Evolutionary conservation across 176 grass and related monocot species (phyloP), one percentile per base, ranked within the genome.

Genomic region (Rhynchospora pubera): DNA sequence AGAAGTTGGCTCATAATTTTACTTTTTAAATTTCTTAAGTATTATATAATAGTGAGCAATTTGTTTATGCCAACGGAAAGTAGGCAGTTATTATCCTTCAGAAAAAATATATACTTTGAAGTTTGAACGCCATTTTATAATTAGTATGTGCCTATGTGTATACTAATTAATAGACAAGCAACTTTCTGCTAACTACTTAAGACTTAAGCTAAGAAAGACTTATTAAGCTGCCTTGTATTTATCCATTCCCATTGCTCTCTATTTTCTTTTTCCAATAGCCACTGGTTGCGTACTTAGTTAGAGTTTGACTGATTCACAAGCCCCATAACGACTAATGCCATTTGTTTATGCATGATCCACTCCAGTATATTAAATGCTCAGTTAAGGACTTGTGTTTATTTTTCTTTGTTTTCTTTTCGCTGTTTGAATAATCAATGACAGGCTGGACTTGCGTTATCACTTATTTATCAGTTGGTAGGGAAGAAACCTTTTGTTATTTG

Each of bases 281-380:
- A 81, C 11, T 51, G 60, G 60, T 82, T 65, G 79, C 79, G 79
- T 66, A 66, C 79, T 66, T 81, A 23, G n/a, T 81, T 51, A 7
- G 61, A 82, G 12, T 48, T 82, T 82, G 79, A 82, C 79, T 51
- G 43, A 51, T 28, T 82, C 60, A 51, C 5, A 3, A 64, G 30
- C 21, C 32, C 52, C 19, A 82, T 82, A 21, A 63, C 47, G 78
- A 80, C 78, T 47, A 44, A 51, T 82, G 9, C 66, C 9, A 66
- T 48, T 52, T 48, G 42, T 65, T 66, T 66, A 52, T 34, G 16
- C 61, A 9, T 51, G 32, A 66, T 82, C 9, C 42, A 65, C 39
- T 82, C 39, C 19, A 82, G 5, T 53, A 50, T 52, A 82, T 43
- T 23, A 62, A 44, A 80, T 80, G 30, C 56, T 14, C 56, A 47